phyloP scores from a whole-genome alignment of 345 rosid species.

The thale cress (Arabidopsis thaliana) region TAIR10.1 NC_003071.7:16776001-16776500 shows the following conservation, averaged over 20 bases:
- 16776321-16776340: constrained; percentile 76
- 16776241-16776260: constrained; percentile 77
- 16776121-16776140: constrained; percentile 70
- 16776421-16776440: constrained; percentile 89
- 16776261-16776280: constrained; percentile 96
- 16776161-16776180: no score
- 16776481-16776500: neutral
- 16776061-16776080: constrained; percentile 96
- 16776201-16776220: neutral
- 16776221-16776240: neutral
- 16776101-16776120: constrained; percentile 69
- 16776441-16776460: constrained; percentile 76
- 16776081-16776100: constrained; percentile 75
- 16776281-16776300: constrained; percentile 91
- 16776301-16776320: constrained; percentile 83
- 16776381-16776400: constrained; percentile 79
- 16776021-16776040: constrained; percentile 96
- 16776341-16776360: constrained; percentile 88
- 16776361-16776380: constrained; percentile 81
- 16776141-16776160: constrained; percentile 62
- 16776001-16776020: constrained; percentile 94
- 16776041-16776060: constrained; percentile 96
- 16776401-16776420: constrained; percentile 95
- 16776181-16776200: neutral
- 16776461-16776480: neutral